A percentile compares a stretch with the other conserved stretches of the same genome.
phyloP scores from a whole-genome alignment of 441 rosid genomes.

The Viola pubescens region DNA sequence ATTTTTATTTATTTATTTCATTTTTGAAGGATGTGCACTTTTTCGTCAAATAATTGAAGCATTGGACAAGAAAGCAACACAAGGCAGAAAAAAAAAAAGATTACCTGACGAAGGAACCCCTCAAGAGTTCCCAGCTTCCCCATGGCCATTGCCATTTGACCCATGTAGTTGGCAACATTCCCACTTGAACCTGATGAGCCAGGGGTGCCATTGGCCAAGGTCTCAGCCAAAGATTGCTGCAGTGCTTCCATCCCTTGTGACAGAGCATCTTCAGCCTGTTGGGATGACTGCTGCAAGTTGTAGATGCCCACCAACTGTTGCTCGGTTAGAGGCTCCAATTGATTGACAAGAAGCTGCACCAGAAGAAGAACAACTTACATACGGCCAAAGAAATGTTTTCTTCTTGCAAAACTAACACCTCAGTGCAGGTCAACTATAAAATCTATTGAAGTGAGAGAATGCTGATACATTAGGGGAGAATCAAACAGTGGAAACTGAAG shows the following conservation, averaged over 20 bases:
- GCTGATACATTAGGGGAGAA: too few relatives aligned
- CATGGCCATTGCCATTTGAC: constrained; percentile 98
- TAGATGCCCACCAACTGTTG: constrained; percentile 51
- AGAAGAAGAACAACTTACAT: neutral
- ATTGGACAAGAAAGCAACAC: neutral
- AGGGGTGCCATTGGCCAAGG: constrained; percentile 58
- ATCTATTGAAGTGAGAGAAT: too few relatives aligned
- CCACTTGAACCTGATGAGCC: constrained; percentile 62
- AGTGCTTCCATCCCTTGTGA: constrained; percentile 89
- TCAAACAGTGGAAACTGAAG: too few relatives aligned
- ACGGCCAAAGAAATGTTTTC: neutral
- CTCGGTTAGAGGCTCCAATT: constrained; percentile 81
- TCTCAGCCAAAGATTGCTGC: constrained; percentile 78
- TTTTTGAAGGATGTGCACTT: too few relatives aligned
- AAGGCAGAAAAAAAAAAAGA: neutral
- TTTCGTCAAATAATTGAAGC: too few relatives aligned
- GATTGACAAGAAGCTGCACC: constrained; percentile 62
- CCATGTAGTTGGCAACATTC: constrained; percentile 83
- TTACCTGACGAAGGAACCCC: constrained; percentile 74
- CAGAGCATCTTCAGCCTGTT: constrained; percentile 78
- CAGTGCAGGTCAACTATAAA: too few relatives aligned
- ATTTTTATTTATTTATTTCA: too few relatives aligned
- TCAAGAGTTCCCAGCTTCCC: constrained; percentile 79
- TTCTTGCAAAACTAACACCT: too few relatives aligned
- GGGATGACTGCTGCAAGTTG: constrained; percentile 78